Base-by-base conservation (phyloP, 2,329 filamentous ascomycete genomes). In the Colletotrichum incanum region DNA sequence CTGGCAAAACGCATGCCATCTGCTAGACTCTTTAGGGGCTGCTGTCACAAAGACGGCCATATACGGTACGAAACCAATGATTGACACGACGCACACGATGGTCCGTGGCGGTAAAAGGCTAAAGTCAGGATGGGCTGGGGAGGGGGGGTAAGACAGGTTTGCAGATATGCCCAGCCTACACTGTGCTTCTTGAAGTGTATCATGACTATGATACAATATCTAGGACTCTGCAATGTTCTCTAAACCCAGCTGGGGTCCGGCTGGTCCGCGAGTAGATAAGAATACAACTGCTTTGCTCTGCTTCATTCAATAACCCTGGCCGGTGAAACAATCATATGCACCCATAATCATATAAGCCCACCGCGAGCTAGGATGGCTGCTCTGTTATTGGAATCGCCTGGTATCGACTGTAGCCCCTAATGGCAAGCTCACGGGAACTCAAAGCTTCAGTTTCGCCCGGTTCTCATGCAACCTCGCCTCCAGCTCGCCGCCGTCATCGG, bases 1-100 rank as follows among this genome's bases (percentile, higher is more conserved):
- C 90, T 70, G 95, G 94, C 67, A 98, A 98, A 89, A 96, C 94
- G 1, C 95, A 98, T 82, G 92, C 90, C 49, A 86, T 97, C 71
- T 98, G 95, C 84, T 98, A 90, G 64, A 16, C n/a, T 59, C 6
- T 60, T 60, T 6, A 20, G n/a, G 2, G 31, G 45, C 7, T 70
- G 59, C 31, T 65, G 39, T 65, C 66, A 49, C 5, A 69, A 70
- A 56, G 31, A 60, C 45, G 66, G 62, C 43, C 23, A 41, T 16
- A 49, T 61, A 23, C 26, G 59, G 52, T 59, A 72, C 23, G 59
- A 65, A 31, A 37, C 50, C 11, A 50, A 72, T 41, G 65, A 70
- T 11, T 70, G 37, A 72, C 66, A 70, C 54, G 65, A 72, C 52
- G 47, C 31, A n/a, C 34, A 69, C 23, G 59, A 56, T 5, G 66